These are phyloP conservation scores for Sambucus nigra DNA, from an alignment of 129 eudicot species.

Conservation along the genomic window DNA sequence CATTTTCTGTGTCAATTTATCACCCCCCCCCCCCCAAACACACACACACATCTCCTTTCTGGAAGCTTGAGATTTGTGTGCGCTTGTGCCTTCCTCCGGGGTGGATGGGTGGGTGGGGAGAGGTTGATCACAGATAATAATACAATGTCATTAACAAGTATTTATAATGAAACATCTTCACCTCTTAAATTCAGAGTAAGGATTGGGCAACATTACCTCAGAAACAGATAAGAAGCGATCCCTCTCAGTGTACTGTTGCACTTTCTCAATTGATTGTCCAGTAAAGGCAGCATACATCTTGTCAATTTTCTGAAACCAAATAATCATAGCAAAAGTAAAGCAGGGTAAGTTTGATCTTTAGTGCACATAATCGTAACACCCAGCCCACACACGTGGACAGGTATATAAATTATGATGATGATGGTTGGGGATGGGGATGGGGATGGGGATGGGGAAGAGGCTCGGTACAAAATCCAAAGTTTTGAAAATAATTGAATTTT, in stretches of 20 bases:
- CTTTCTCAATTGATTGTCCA: constrained; percentile 71
- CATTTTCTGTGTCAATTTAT: neutral
- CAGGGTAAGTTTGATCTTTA: neutral
- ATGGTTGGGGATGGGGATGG: no score
- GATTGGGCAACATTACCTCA: constrained; percentile 46
- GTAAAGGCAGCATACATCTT: constrained; percentile 84
- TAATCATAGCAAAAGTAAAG: constrained; percentile 1
- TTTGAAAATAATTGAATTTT: no score
- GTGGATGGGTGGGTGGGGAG: no score
- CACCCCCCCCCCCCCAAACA: no score
- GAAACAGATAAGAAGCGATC: constrained; percentile 76
- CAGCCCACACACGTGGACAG: no score
- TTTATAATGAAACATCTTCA: neutral
- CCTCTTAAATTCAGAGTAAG: neutral
- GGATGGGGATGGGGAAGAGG: no score
- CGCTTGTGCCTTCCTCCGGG: neutral
- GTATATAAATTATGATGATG: no score
- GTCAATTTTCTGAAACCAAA: constrained; percentile 69
- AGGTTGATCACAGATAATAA: neutral
- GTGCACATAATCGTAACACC: no score
- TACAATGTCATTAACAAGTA: neutral
- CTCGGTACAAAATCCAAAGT: no score
- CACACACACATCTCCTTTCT: no score
- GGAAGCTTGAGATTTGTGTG: neutral
- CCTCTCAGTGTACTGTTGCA: constrained; percentile 74